Percentiles rank a stretch among this genome's conserved stretches.
Conservation (phyloP, 2,329 filamentous ascomycete species). For the Alternaria sp. region DNA sequence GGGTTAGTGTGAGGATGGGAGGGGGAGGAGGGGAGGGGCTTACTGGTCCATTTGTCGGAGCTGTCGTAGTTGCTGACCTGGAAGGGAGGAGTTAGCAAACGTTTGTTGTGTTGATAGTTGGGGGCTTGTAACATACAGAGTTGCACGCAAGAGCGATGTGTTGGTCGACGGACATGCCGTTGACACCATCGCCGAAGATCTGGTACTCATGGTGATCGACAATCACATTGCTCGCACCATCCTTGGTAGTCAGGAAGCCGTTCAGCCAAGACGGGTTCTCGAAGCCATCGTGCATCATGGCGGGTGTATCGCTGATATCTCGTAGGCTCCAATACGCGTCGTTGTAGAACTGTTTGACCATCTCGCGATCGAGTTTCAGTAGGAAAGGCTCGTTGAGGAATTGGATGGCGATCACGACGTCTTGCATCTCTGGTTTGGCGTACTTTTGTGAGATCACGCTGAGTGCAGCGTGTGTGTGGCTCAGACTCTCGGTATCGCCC, state of each 20-base stretch:
- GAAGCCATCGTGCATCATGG: constrained; percentile 67
- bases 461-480: constrained; percentile 63
- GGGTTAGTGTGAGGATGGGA: not conserved
- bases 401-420: constrained; percentile 66
- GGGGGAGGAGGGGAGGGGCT: not conserved
- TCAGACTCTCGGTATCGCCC: constrained; percentile 56
- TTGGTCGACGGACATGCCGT: constrained; percentile 57
- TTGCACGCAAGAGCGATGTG: constrained; percentile 65
- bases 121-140: constrained; percentile 44
- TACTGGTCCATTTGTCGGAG: constrained; percentile 65
- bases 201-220: constrained; percentile 75
- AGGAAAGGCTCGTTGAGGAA: constrained; percentile 64
- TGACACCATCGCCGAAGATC: constrained; percentile 61
- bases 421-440: constrained; percentile 57
- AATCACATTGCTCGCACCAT: constrained; percentile 60
- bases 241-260: constrained; percentile 60
- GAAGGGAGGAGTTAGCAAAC: not conserved
- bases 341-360: constrained; percentile 61
- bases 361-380: constrained; percentile 54
- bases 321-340: constrained; percentile 60
- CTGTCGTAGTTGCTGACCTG: constrained; percentile 51
- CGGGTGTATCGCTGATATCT: constrained; percentile 53
- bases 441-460: constrained; percentile 64
- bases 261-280: constrained; percentile 63
- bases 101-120: fast-evolving